A percentile compares a stretch with the other conserved stretches of the same genome.
Evolutionary conservation across 768 basidiomycete genomes (phyloP).

Genomic region (Pleurotus salmoneostramineus): DNA sequence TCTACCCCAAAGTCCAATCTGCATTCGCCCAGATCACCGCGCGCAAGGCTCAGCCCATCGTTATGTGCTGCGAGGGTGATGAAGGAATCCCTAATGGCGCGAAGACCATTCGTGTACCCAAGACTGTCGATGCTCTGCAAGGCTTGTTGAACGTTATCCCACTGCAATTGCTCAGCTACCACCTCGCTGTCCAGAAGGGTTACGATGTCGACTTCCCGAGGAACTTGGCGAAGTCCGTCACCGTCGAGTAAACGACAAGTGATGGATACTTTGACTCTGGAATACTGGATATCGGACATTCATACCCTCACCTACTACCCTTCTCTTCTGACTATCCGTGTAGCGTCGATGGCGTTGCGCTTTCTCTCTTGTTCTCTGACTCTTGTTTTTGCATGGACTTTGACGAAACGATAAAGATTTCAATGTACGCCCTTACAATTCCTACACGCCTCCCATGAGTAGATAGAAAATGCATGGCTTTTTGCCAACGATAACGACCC

Average conservation of each 20-base stretch:
- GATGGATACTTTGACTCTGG: not conserved
- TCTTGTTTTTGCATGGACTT: too few relatives aligned
- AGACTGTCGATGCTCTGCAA: slow-evolving; percentile 92
- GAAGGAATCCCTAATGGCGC: slow-evolving; percentile 66
- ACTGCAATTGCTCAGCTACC: slow-evolving; percentile 92
- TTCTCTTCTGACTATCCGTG: too few relatives aligned
- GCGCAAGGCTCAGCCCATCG: slow-evolving; percentile 92
- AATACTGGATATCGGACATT: not conserved
- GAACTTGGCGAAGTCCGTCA: slow-evolving; percentile 87
- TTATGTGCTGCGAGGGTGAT: slow-evolving; percentile 94
- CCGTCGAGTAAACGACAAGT: slow-evolving; percentile 49
- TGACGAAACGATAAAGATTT: too few relatives aligned
- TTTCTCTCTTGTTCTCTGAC: too few relatives aligned
- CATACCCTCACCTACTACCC: too few relatives aligned
- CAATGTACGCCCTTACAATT: too few relatives aligned
- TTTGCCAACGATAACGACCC: too few relatives aligned
- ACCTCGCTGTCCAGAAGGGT: slow-evolving; percentile 92
- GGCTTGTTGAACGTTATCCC: slow-evolving; percentile 96
- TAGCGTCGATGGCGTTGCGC: too few relatives aligned
- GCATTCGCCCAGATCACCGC: slow-evolving; percentile 97
- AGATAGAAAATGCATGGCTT: too few relatives aligned
- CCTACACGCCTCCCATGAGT: too few relatives aligned
- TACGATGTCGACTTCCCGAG: slow-evolving; percentile 98
- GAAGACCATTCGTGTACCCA: slow-evolving; percentile 92
- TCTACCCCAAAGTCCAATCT: slow-evolving; percentile 97